Base-by-base conservation (phyloP, 1,139 yeast genomes). In the Blastobotrys ciferrii region DNA sequence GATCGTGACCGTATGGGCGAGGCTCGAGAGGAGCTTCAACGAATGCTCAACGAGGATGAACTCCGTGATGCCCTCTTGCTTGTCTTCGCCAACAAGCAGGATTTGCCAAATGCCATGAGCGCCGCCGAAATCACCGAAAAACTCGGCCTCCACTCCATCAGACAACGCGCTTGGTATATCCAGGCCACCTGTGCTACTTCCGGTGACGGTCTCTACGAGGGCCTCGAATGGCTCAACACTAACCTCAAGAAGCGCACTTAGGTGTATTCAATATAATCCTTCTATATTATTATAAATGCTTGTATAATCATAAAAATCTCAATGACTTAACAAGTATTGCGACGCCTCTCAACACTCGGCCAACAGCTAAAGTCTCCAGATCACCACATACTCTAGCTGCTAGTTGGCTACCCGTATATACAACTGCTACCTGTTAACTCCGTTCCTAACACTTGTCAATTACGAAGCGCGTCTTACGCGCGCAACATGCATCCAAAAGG, bases 131-230 rank as follows among this genome's bases (percentile, higher is more conserved):
- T 87, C 70, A 87, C 95, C 64, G 95, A 87, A 74, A 87, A 87
- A 74, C 80, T 87, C 66, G 95, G 95, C 61, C 82, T 87, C 68
- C 95, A 87, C 74, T 84, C 95, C 49, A 82, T 87, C 70, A 84
- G 95, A 77, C 91, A 87, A 75, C 85, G 95, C 72, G 92, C 94
- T 64, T 87, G 96, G 96, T 87, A 84, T 75, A 87, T 87, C 69
- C 95, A 87, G 75, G 87, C 95, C 60, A 84, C 96, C 56, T 87
- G 95, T 75, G 96, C 96, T 60, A 87, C 95, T 56, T 82, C 95
- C 55, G 95, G 95, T 75, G 95, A 87, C 70, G 96, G 95, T 77
- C 78, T 87, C 70, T 86, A 87, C 74, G 95, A 87, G 74, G 95
- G 96, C 78, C 80, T 86, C 73, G 95, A 87, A 75, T 87, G 95